Conservation (phyloP, 495 filamentous ascomycete species). For the Neurospora tetraspora region DNA sequence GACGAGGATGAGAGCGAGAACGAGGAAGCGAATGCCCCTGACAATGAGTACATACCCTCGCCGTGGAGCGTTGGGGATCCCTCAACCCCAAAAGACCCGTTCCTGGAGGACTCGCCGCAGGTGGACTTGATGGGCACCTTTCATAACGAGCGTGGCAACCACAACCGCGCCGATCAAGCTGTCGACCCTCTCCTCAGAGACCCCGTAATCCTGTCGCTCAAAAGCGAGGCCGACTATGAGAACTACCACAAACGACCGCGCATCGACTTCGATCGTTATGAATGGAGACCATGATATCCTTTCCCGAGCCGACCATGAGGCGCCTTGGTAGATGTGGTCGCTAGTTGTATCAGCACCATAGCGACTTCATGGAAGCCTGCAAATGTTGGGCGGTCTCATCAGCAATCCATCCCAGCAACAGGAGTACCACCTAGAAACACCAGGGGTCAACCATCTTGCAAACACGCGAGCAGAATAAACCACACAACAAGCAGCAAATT, state of each 20-base stretch:
- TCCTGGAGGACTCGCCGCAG: background rate
- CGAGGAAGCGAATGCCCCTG: background rate
- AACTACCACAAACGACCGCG: background rate
- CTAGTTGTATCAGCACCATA: background rate
- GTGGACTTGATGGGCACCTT: background rate
- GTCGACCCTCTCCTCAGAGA: background rate
- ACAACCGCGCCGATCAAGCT: background rate
- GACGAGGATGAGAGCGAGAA: background rate
- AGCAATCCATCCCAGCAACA: background rate
- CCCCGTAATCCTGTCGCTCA: background rate
- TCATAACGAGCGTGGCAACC: background rate
- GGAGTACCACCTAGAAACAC: background rate
- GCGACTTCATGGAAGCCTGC: background rate
- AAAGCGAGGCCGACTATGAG: background rate
- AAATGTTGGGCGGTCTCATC: background rate
- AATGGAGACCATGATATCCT: background rate
- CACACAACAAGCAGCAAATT: background rate
- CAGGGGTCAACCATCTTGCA: background rate
- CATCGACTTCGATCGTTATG: background rate
- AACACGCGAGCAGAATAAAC: background rate
- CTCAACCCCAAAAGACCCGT: background rate
- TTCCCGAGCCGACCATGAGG: background rate
- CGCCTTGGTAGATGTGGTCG: background rate
- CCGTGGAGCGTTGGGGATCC: background rate
- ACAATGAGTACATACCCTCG: background rate